These are phyloP conservation scores for Colletotrichum aenigma DNA, from an alignment of 2,329 filamentous ascomycete genomes.

Conservation along the genomic window DNA sequence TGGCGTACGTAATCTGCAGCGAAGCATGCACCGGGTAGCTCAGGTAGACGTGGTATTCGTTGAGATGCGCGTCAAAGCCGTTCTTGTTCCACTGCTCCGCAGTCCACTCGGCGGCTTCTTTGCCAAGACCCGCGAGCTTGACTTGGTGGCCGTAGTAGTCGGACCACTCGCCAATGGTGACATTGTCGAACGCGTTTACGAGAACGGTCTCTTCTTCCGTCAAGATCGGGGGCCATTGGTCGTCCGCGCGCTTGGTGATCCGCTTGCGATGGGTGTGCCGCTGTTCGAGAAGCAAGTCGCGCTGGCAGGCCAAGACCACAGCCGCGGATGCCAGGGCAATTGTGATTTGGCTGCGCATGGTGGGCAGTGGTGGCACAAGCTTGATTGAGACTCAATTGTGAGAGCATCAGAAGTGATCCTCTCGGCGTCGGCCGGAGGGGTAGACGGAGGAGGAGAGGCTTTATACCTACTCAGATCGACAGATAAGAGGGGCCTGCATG, in stretches of 20 bases:
- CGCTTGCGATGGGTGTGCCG: conserved; percentile 35
- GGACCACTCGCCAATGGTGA: conserved; percentile 40
- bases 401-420: not conserved
- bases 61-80: conserved; percentile 36
- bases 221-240: conserved; percentile 38
- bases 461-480: not conserved
- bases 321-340: conserved; percentile 23
- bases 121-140: conserved; percentile 41
- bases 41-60: conserved; percentile 63
- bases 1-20: conserved; percentile 40
- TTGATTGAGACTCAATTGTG: not conserved
- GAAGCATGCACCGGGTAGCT: conserved; percentile 65
- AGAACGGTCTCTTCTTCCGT: conserved; percentile 35
- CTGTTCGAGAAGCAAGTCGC: conserved; percentile 28
- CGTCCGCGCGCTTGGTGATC: conserved; percentile 32
- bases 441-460: not conserved
- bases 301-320: conserved; percentile 31
- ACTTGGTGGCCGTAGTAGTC: conserved; percentile 43
- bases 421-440: no score
- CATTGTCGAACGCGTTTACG: conserved; percentile 40
- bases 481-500: not conserved
- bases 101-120: conserved; percentile 42
- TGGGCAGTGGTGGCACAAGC: not conserved
- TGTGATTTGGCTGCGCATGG: conserved; percentile 5
- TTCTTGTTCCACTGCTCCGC: conserved; percentile 38